Evolutionary conservation across 768 basidiomycete species (phyloP), one percentile per base, ranked within the genome.

Genomic region (Neoboletus subvelutipes): DNA sequence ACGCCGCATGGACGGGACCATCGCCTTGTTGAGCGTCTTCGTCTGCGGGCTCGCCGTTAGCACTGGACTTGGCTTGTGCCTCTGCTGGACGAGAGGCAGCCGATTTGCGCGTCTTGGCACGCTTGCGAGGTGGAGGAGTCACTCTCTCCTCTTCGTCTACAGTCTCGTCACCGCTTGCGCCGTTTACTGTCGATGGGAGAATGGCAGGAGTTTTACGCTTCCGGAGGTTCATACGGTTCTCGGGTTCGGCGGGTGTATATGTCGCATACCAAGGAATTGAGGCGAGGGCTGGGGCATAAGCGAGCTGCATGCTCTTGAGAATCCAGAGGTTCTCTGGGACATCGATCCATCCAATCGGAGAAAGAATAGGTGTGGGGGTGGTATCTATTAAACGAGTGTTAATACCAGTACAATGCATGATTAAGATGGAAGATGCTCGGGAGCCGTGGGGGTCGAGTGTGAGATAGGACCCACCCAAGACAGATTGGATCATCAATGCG

Each of bases 401-500:
- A 65, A 24, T 28, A 55, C 24, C 36, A 22, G 24, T 15, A 11
- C 11, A 34, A 43, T 7, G 34, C 20, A 42, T 43, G 55, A 64
- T 57, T 28, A 50, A 31, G 13, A 55, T 33, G 45, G 53, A 42
- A 47, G 45, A 28, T 3, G 36, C 17, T 40, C 33, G 28, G 45
- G 48, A 34, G 24, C 20, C 5, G 28, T n/a, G 28, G 12, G 9
- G 22, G 33, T 11, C 34, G 42, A 48, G 24, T 6, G 50, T 2
- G 45, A 45, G 39, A 50, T 20, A 43, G 42, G 40, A 80, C 84
- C 64, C 67, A 86, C 86, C 71, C 50, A 81, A 71, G 53, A 85
- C 74, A 45, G 75, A 77, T 65, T 83, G 78, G 33, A 88, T 81
- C 54, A 78, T 66, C n/a, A 69, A 68, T 17, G 83, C 83, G 18